A percentile compares a stretch with the other conserved stretches of the same genome.
Evolutionary conservation across 768 basidiomycete species (phyloP).

Genomic region (Boletales sp.): DNA sequence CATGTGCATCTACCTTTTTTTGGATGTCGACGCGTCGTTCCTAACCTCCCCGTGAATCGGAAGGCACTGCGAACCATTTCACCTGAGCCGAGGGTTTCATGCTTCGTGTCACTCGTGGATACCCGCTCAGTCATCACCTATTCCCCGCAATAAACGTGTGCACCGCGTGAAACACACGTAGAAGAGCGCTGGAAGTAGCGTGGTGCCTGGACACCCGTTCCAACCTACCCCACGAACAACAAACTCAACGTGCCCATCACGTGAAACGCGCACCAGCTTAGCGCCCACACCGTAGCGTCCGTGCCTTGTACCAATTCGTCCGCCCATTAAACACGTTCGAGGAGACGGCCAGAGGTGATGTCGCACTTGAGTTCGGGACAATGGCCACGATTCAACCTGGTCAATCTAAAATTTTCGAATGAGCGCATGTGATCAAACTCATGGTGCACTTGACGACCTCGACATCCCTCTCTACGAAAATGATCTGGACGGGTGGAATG

Average conservation of each 20-base stretch:
- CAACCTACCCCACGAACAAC: not conserved
- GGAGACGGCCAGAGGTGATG: not conserved
- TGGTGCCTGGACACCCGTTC: not conserved
- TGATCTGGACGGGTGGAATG: no score
- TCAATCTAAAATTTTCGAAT: not conserved
- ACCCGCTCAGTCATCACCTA: not conserved
- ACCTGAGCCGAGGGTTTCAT: not conserved
- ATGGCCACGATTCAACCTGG: not conserved
- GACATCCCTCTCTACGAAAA: no score
- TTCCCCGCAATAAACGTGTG: not conserved
- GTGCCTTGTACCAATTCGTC: not conserved
- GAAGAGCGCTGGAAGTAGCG: not conserved
- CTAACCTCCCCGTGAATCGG: not conserved
- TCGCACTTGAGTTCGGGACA: conserved; percentile 1
- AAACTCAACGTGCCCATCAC: not conserved
- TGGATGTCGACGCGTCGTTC: not conserved
- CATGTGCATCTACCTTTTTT: no score
- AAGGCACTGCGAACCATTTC: not conserved
- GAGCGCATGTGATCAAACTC: no score
- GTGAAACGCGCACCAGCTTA: not conserved
- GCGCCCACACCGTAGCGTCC: not conserved
- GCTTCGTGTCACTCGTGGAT: not conserved
- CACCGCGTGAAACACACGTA: not conserved
- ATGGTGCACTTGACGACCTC: no score
- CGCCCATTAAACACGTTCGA: not conserved